Conservation (phyloP, 306 rosid genomes). For the Sicyos edulis region DNA sequence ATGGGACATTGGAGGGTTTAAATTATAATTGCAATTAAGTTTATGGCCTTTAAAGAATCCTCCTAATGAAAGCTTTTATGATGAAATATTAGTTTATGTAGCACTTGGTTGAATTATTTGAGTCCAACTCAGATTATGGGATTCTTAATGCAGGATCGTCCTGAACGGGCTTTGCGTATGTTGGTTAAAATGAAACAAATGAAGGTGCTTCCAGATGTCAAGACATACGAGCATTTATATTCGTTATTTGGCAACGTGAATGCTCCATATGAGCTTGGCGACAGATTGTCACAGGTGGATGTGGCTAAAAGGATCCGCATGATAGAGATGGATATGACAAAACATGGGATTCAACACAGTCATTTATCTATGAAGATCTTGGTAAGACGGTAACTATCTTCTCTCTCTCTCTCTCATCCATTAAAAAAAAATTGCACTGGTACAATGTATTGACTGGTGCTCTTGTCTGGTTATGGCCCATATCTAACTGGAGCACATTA, state of each 20-base stretch:
- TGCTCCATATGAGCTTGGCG: slow-evolving; percentile 63
- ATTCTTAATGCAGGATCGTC: slow-evolving; percentile 55
- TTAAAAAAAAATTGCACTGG: not conserved
- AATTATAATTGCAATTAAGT: not conserved
- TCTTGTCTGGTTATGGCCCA: not conserved
- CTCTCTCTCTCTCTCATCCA: not conserved
- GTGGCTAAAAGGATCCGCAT: slow-evolving; percentile 57
- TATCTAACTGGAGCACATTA: not conserved
- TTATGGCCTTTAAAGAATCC: not conserved
- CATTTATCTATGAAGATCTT: slow-evolving; percentile 50
- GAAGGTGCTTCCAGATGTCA: slow-evolving; percentile 51
- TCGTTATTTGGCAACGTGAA: slow-evolving; percentile 70
- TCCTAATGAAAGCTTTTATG: not conserved
- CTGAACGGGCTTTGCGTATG: slow-evolving; percentile 63
- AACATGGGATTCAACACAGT: slow-evolving; percentile 60
- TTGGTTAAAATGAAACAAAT: slow-evolving; percentile 65
- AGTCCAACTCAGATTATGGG: slow-evolving; percentile 10
- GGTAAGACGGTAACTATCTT: slow-evolving; percentile 32
- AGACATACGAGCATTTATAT: slow-evolving; percentile 67
- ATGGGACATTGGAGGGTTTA: not conserved
- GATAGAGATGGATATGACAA: slow-evolving; percentile 69
- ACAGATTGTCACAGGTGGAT: slow-evolving; percentile 52
- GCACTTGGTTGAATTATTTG: not conserved
- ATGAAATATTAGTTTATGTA: not conserved
- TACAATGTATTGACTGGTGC: not conserved